Conservation (phyloP, 2,329 filamentous ascomycete species). For the Sarocladium oryzae region DNA sequence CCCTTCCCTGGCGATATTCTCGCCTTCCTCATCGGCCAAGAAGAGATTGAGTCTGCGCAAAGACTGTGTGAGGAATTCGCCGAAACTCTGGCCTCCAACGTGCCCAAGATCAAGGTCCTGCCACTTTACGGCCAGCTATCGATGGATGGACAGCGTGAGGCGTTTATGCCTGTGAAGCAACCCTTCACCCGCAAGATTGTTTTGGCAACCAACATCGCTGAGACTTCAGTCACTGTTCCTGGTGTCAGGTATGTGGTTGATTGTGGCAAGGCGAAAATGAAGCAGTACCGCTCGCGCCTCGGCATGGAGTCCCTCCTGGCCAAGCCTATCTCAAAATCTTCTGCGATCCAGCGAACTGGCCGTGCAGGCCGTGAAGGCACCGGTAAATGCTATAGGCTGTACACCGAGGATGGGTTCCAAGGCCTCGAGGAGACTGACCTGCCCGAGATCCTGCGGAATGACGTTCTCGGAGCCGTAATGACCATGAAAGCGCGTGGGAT, state of each 20-base stretch:
- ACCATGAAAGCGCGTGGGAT: slow-evolving; percentile 93
- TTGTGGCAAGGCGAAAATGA: slow-evolving; percentile 88
- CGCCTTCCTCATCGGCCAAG: slow-evolving; percentile 87
- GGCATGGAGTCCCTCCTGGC: slow-evolving; percentile 87
- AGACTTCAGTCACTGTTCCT: slow-evolving; percentile 93
- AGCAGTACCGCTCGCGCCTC: slow-evolving; percentile 77
- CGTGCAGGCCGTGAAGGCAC: slow-evolving; percentile 88
- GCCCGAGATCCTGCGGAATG: slow-evolving; percentile 86
- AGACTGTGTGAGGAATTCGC: slow-evolving; percentile 76
- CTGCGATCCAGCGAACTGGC: slow-evolving; percentile 84
- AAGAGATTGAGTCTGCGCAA: slow-evolving; percentile 81
- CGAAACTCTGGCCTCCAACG: slow-evolving; percentile 61
- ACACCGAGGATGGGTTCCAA: slow-evolving; percentile 72
- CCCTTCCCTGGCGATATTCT: slow-evolving; percentile 91
- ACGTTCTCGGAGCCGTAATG: slow-evolving; percentile 77
- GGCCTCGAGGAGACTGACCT: slow-evolving; percentile 65
- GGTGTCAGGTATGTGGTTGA: slow-evolving; percentile 90
- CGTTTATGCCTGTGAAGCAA: slow-evolving; percentile 69
- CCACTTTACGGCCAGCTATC: slow-evolving; percentile 88
- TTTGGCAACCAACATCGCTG: slow-evolving; percentile 94
- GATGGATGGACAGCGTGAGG: slow-evolving; percentile 76
- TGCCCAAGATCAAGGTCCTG: slow-evolving; percentile 66
- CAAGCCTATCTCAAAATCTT: slow-evolving; percentile 88
- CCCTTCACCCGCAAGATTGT: slow-evolving; percentile 81
- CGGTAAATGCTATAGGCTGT: slow-evolving; percentile 84